phyloP scores from a whole-genome alignment of 176 grass and related monocot genomes.

The Themeda triandra region DNA sequence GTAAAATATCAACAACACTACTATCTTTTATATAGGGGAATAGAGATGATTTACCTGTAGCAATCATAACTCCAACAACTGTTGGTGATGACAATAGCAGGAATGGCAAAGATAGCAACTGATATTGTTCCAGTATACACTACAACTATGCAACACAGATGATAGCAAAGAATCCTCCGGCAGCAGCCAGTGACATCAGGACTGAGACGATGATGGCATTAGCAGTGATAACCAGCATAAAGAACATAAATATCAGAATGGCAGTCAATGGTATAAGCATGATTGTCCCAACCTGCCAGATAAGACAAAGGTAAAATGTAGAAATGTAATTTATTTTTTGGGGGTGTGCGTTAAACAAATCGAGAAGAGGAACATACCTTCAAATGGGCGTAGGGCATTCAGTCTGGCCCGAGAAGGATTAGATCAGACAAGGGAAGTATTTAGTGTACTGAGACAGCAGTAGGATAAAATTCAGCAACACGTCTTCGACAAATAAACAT shows the following conservation, averaged over 20 bases:
- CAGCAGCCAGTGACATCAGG: constrained; percentile 79
- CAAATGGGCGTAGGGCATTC: too few relatives aligned
- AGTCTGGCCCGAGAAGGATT: too few relatives aligned
- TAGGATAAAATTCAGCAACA: too few relatives aligned
- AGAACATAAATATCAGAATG: constrained; percentile 70
- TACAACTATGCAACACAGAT: constrained; percentile 72
- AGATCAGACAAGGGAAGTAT: too few relatives aligned
- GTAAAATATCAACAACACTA: background rate
- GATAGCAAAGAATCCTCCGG: constrained; percentile 78
- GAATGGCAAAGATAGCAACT: constrained; percentile 65
- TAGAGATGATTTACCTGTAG: constrained; percentile 49
- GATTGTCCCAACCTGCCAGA: constrained; percentile 72
- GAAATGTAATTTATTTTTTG: too few relatives aligned
- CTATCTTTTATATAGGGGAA: background rate
- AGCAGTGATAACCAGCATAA: constrained; percentile 58
- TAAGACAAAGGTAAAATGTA: background rate
- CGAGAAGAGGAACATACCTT: too few relatives aligned
- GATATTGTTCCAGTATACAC: constrained; percentile 73
- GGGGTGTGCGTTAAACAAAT: too few relatives aligned
- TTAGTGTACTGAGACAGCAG: too few relatives aligned
- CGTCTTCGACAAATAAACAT: too few relatives aligned
- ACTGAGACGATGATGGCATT: constrained; percentile 75
- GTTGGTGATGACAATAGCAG: constrained; percentile 52
- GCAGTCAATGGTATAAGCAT: constrained; percentile 63
- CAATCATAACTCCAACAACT: constrained; percentile 58